Conservation (phyloP, 1,284 basidiomycete species). For the Trametes pubescens region DNA sequence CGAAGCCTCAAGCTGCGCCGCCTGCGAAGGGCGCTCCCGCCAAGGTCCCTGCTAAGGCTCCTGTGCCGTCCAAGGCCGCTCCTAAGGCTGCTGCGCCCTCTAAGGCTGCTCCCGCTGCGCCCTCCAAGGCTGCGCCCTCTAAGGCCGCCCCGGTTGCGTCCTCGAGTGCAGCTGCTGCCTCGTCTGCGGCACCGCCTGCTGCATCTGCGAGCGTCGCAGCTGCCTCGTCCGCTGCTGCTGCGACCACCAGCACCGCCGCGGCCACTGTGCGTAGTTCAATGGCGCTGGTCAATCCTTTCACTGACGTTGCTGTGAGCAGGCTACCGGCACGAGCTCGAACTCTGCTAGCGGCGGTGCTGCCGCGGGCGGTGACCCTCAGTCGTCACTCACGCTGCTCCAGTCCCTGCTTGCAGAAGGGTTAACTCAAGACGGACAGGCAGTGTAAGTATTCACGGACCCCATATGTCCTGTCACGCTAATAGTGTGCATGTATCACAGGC, state of each 20-base stretch:
- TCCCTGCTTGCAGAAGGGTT: constrained; percentile 39
- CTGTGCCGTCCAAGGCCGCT: not conserved
- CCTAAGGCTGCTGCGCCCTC: constrained; percentile 4
- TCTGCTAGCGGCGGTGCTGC: not conserved
- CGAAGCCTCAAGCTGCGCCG: not conserved
- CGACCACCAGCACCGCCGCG: not conserved
- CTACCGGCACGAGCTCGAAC: not conserved
- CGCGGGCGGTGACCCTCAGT: constrained; percentile 37
- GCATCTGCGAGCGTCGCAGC: not conserved
- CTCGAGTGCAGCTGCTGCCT: not conserved
- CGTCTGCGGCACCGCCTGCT: not conserved
- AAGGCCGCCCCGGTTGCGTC: not conserved
- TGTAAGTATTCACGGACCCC: constrained; percentile 41
- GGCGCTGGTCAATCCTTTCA: not conserved
- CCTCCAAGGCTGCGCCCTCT: not conserved
- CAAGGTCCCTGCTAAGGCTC: not conserved
- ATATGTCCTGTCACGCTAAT: not conserved
- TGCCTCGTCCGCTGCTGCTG: not conserved
- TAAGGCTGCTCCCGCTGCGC: not conserved
- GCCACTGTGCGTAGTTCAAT: not conserved
- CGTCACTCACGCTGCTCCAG: constrained; percentile 40
- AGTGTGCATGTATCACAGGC: constrained; percentile 26
- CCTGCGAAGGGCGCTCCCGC: not conserved
- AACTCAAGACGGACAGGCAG: constrained; percentile 49
- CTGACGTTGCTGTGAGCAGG: not conserved